Percentiles rank a stretch among this genome's conserved stretches.
phyloP scores from a whole-genome alignment of 352 stramenopile species.

The Phytophthora lateralis region DNA sequence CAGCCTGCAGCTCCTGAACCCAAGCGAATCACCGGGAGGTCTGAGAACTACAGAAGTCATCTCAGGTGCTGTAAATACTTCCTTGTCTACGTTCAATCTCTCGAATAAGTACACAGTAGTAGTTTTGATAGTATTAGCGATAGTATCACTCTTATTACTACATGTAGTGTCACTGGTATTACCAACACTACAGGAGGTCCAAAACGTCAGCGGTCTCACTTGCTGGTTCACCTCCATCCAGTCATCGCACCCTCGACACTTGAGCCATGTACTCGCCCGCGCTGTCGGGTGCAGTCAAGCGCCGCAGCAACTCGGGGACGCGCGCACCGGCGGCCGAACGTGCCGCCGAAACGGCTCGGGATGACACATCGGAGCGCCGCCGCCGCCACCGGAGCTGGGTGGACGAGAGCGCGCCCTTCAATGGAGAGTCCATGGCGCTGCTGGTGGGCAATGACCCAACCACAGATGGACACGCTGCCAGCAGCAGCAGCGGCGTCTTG shows the following conservation, averaged over 20 bases:
- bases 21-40: no score
- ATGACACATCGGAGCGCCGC: slow-evolving; percentile 14
- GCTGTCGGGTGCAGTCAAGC: slow-evolving; percentile 59
- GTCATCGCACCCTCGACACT: not conserved
- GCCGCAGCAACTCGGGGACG: slow-evolving; percentile 44
- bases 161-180: no score
- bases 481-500: not conserved
- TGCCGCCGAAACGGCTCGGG: slow-evolving; percentile 11
- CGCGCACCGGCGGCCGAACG: slow-evolving; percentile 25
- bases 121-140: no score
- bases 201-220: slow-evolving; percentile 11
- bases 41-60: no score
- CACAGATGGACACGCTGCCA: not conserved
- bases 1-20: no score
- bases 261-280: slow-evolving; percentile 61
- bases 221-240: not conserved
- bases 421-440: slow-evolving; percentile 40
- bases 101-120: no score
- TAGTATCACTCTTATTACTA: no score
- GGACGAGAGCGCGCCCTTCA: slow-evolving; percentile 27
- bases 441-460: slow-evolving; percentile 25
- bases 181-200: no score
- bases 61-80: no score
- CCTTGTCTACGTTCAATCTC: no score
- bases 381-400: slow-evolving; percentile 48